phyloP scores from a whole-genome alignment of 140 eudicot genomes.

The Bidens hawaiensis region DNA sequence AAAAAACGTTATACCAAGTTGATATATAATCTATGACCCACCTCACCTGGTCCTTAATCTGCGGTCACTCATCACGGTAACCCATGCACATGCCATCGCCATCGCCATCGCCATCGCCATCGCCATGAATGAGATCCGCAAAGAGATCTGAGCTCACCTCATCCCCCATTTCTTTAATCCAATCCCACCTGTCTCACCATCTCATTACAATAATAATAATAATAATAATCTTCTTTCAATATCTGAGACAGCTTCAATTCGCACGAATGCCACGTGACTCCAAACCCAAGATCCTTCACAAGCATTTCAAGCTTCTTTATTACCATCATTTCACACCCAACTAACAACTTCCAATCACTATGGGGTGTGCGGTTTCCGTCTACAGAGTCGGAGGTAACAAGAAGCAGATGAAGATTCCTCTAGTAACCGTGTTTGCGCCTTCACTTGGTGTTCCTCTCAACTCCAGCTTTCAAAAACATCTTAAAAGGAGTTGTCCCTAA shows the following conservation, averaged over 20 bases:
- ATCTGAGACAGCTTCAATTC: not conserved
- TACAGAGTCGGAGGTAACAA: conserved; percentile 32
- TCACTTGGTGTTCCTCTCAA: conserved; percentile 45
- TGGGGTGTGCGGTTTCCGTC: conserved; percentile 78
- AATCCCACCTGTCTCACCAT: conserved; percentile 7
- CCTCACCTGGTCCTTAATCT: conserved; percentile 22
- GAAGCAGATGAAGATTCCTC: conserved; percentile 52
- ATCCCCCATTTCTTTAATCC: conserved; percentile 21
- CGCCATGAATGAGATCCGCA: conserved; percentile 21
- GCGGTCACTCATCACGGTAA: conserved; percentile 24
- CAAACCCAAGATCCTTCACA: conserved; percentile 17
- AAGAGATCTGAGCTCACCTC: conserved; percentile 26
- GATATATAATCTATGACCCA: not conserved
- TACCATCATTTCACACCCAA: no score
- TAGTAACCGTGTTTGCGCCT: conserved; percentile 63
- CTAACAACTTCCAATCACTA: conserved; percentile 14
- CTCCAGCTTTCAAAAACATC: conserved; percentile 41
- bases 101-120: conserved; percentile 10
- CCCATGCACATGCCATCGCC: conserved; percentile 41
- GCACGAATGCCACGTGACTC: conserved; percentile 31
- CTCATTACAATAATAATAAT: not conserved
- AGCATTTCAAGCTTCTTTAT: no score
- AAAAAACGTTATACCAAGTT: no score
- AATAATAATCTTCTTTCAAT: not conserved
- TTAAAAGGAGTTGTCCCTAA: conserved; percentile 67